Base-by-base conservation (phyloP, 2,329 filamentous ascomycete species). In the Uncinocarpus reesii region DNA sequence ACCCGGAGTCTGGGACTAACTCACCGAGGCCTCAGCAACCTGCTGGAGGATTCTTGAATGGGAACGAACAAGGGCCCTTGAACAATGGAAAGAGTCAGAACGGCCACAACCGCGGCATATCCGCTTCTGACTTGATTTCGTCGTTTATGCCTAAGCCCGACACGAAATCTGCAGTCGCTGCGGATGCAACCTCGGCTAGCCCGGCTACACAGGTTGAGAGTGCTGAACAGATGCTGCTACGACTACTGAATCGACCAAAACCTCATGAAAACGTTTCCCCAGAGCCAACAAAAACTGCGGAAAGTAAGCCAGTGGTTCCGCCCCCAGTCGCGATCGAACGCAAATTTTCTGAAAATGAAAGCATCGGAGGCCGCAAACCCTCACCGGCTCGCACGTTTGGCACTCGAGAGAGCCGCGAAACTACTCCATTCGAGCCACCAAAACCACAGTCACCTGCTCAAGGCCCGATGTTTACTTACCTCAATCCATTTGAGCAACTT, bases 201-300 rank as follows among this genome's bases (percentile, higher is more conserved):
- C 54, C 57, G 18, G 48, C 52, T 48, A 52, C 56, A 56, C 52
- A 60, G 52, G 50, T 52, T 28, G 60, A 57, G 10, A 54, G 87
- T 63, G 86, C 88, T 3, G 85, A 93, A 65, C 82, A 90, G 54
- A 85, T 92, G 61, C 74, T 98, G 41, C 79, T 96, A 53, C 84
- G 86, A 58, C 74, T 96, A 50, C 76, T 98, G 54, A 92, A 88
- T 81, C 84, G 42, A 81, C 84, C 45, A 88, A 64, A 38, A 24
- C 54, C 60, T 24, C 56, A 52, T 10, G 53, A 57, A 23, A 47
- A 64, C 58, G 58, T 56, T 24, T 46, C 54, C 1, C n/a, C 41
- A 16, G 47, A 47, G 21, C 47, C 42, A 21, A 7, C n/a, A 21
- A 65, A 53, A 15, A 40, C 54, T 8, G 48, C 53, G 24, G 56